Conservation (phyloP, 2,329 filamentous ascomycete genomes). For the Ceratocystis colombiana region DNA sequence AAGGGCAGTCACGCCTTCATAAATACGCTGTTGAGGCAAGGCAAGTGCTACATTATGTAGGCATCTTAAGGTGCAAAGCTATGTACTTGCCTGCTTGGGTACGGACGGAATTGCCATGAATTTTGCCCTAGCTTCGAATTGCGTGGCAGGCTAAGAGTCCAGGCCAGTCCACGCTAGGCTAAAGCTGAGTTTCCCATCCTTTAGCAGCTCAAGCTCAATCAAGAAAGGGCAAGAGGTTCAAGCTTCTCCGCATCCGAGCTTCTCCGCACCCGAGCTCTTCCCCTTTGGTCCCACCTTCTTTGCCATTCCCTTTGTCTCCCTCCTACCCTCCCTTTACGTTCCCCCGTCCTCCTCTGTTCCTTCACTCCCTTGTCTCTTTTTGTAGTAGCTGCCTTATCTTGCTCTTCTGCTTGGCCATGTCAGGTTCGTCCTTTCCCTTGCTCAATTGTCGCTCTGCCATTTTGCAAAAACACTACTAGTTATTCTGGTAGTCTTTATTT, state of each 20-base stretch:
- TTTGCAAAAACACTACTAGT: neutral
- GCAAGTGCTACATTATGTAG: neutral
- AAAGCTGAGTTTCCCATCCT: neutral
- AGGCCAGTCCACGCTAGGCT: neutral
- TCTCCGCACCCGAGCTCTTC: constrained; percentile 8
- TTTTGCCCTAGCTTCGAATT: neutral
- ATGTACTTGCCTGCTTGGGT: no score
- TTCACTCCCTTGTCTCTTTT: neutral
- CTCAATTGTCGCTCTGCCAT: neutral
- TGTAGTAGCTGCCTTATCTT: no score
- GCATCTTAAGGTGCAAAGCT: neutral
- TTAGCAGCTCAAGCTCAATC: neutral
- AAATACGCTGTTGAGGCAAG: neutral
- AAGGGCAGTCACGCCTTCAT: neutral
- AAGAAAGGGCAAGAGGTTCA: neutral
- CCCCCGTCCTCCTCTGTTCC: neutral
- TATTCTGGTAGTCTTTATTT: neutral
- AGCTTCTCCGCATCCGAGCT: constrained; percentile 14
- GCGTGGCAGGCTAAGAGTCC: neutral
- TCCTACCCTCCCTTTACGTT: neutral
- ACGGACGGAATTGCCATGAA: no score
- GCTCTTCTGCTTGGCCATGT: neutral
- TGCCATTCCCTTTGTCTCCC: neutral
- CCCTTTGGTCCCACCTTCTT: neutral
- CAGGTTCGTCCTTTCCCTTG: neutral